Base-by-base conservation (phyloP, 768 basidiomycete species). In the Boletus rubescentipes region DNA sequence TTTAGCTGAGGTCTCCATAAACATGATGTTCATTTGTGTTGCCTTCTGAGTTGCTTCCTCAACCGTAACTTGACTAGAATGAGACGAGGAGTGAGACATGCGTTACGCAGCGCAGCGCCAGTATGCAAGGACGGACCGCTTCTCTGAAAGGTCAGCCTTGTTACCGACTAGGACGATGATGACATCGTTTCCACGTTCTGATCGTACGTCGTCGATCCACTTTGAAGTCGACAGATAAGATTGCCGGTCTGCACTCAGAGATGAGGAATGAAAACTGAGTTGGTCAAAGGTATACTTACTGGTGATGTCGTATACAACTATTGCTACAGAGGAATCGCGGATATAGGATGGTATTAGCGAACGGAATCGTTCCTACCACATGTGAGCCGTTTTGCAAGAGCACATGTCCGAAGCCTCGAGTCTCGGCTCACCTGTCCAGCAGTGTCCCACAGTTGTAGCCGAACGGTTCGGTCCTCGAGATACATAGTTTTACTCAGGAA, bases 401-500 rank as follows among this genome's bases (percentile, higher is more conserved):
- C 32, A 45, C 29, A 42, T 15, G 18, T 48, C 18, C 16, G 36
- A 46, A 34, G 39, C 46, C 20, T 51, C 16, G 36, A 11, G 10
- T 23, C 31, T 29, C 37, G 18, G 46, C 78, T 63, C 66, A 87
- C 92, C 80, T 94, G 94, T 49, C 92, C 93, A 58, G 96, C 96
- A 51, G 97, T 99, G 72, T 99, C 97, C 97, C 97, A 99, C 15
- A 99, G 76, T 69, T 99, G 97, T 73, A 99, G 75, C 67, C 97
- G 84, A 43, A 99, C 96, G 1, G 97, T 99, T 64, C 97, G 81
- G 76, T 99, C 97, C 68, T 99, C 97, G 53, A 98, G 81, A 73
- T 99, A 99, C 93, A 99, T 96, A 0, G 97, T 98, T 80, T 99
- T 99, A 77, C 93, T 96, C 74, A 99, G 78, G 72, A 99, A 99